Base-by-base conservation (phyloP, 169 alveolate species). In the Plasmodium billcollinsi region DNA sequence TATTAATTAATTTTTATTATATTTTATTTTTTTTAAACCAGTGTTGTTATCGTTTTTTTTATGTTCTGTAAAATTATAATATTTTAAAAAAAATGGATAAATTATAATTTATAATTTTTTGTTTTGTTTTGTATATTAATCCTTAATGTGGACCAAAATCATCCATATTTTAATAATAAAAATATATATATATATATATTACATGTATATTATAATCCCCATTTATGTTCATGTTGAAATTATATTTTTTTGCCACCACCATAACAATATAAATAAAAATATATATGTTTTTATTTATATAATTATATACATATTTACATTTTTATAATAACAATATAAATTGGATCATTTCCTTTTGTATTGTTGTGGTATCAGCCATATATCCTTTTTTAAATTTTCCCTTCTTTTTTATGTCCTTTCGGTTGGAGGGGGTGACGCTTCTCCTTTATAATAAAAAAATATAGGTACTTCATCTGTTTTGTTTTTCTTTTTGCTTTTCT, bases 211-310 rank as follows among this genome's bases (percentile, higher is more conserved):
- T 26, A 9, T 65, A 61, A 21, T 78, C 76, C 11, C 33, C 76
- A 33, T 78, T 78, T 39, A 78, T 69, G 50, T 6, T 5, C 67
- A 76, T 21, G 54, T 66, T 54, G 54, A 58, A 18, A 65, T 78
- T 29, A 78, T 78, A 65, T 5, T 54, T 78, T 43, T 50, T 45
- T 21, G 72, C 4, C 21, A 50, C 72, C 78, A 78, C 67, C 15
- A 71, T 49, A 5, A 7, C 14, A 15, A 15, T 15, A 15, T 15
- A 15, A 15, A 15, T 56, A 56, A 15, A 33, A 33, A 33, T 0
- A 5, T 33, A 33, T 33, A 33, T 33, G 0, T 33, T 15, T 56
- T 15, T 15, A 15, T 5, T 6, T 52, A 14, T 14, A 12, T 52
- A 14, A 14, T 15, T 52, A 15, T 56, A 56, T 14, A 52, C n/a